Base-by-base conservation (phyloP, 306 rosid species). In the Cicer chorassanicum region DNA sequence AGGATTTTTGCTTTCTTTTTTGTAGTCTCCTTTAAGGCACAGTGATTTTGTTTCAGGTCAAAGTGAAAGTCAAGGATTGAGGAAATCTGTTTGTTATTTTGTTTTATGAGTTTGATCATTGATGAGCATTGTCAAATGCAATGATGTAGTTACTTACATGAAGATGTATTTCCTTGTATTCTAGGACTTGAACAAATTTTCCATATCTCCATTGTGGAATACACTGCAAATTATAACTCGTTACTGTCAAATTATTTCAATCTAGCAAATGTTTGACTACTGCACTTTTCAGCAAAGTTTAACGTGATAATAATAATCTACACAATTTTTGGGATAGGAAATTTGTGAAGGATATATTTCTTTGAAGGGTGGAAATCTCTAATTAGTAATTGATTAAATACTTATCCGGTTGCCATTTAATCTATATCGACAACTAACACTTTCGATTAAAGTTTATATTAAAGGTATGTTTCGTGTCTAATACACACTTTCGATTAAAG, bases 21-120 rank as follows among this genome's bases (percentile, higher is more conserved):
- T 72, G 82, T 80, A 80, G 63, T 14, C n/a, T 82, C 54, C 72
- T 68, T 76, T 65, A 79, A 73, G 81, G 57, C 72, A 48, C 13
- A 44, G 21, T 63, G 75, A 42, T 56, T 36, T 81, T 61, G 53
- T 42, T 68, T 72, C 46, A 53, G 51, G 74, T 68, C 38, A 42
- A 68, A 60, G 45, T 68, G 74, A 54, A 70, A 57, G 78, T 12
- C 18, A 64, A 65, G 46, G 50, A 44, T 54, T 9, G 74, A 68
- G 54, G 68, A 68, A 40, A 51, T 66, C 3, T 48, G 34, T 54
- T 64, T 56, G 75, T 68, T 54, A 39, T 13, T 15, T 34, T 68
- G 41, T 77, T 38, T 40, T 45, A 42, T 24, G 61, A 56, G 74
- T 43, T 43, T 54, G 55, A 46, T 73, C 45, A 56, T 38, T 56